Evolutionary conservation across 2,329 filamentous ascomycete genomes (phyloP), one percentile per base, ranked within the genome.

Genomic region (Alternaria metachromatica): DNA sequence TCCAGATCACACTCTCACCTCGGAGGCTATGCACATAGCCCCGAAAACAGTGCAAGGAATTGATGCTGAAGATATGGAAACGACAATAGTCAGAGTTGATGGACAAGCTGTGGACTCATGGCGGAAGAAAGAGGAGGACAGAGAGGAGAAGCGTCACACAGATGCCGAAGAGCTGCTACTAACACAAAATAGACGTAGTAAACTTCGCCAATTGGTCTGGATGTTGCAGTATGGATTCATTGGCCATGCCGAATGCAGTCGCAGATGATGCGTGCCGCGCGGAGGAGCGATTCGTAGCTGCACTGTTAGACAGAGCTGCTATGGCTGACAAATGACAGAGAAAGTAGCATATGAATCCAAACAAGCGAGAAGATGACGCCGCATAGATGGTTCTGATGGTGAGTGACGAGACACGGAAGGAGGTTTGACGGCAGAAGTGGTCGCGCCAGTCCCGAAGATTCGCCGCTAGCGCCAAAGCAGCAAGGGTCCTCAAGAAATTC

Each of bases 401-500:
- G 23, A 55, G n/a, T 15, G 28, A 28, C n/a, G 21, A 41, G n/a
- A n/a, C n/a, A 26, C 4, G 12, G 18, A 2, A 43, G 30, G 30
- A 53, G 49, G 59, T 48, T 54, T 58, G 51, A 23, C 48, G 23
- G 49, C 49, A 46, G 59, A 61, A 54, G 50, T 43, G 49, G 43
- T 49, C 23, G 55, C 20, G 26, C 21, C 55, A 23, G 25, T 13
- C 57, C 69, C 70, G 72, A 66, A 46, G 67, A 69, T 72, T 62
- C 25, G 49, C 70, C 72, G 72, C 55, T 62, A 63, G 64, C 57
- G 69, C 63, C 60, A 62, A 46, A 43, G 12, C 5, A 21, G 57
- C 61, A 50, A 63, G 61, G 66, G 66, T 69, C 30, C 60, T 62
- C 30, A 33, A 62, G 66, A 72, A 67, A 76, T 76, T 77, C 49